Conservation (phyloP, 148 eudicot species). For the Vaccinium myrtillus region DNA sequence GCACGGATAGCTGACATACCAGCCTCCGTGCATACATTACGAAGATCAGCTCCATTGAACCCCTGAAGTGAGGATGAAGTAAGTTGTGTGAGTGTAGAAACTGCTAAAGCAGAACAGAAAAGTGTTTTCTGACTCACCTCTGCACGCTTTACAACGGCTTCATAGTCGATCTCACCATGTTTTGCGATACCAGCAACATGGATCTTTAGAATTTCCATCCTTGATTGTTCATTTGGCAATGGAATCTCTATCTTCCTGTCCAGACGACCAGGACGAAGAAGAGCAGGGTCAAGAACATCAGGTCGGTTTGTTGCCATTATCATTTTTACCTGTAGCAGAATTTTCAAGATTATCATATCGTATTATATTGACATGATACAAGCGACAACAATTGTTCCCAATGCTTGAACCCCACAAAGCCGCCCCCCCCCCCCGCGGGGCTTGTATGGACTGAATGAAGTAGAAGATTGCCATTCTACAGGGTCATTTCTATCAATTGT, state of each 20-base stretch:
- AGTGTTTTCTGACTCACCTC: slow-evolving; percentile 47
- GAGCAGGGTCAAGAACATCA: slow-evolving; percentile 98
- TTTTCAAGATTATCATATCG: background rate
- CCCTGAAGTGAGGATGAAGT: slow-evolving; percentile 37
- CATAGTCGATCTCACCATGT: slow-evolving; percentile 98
- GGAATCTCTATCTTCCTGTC: slow-evolving; percentile 99
- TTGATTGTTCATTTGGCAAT: slow-evolving; percentile 96
- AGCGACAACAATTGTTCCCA: background rate
- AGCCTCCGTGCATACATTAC: slow-evolving; percentile 94
- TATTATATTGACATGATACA: background rate
- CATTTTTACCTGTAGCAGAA: slow-evolving; percentile 62
- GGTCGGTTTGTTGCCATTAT: slow-evolving; percentile 99
- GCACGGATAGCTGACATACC: slow-evolving; percentile 96
- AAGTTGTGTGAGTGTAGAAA: background rate
- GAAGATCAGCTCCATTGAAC: slow-evolving; percentile 92
- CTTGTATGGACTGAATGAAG: too few relatives aligned
- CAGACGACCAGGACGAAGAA: slow-evolving; percentile 97
- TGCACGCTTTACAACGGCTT: slow-evolving; percentile 92
- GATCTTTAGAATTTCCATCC: slow-evolving; percentile 88
- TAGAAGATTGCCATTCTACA: background rate
- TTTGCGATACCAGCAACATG: slow-evolving; percentile 98
- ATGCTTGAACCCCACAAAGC: too few relatives aligned
- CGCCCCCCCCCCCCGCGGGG: too few relatives aligned
- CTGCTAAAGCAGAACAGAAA: background rate
- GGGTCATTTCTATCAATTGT: background rate